Evolutionary conservation across 805 yeast species (phyloP).

Genomic region (Brettanomyces bruxellensis): DNA sequence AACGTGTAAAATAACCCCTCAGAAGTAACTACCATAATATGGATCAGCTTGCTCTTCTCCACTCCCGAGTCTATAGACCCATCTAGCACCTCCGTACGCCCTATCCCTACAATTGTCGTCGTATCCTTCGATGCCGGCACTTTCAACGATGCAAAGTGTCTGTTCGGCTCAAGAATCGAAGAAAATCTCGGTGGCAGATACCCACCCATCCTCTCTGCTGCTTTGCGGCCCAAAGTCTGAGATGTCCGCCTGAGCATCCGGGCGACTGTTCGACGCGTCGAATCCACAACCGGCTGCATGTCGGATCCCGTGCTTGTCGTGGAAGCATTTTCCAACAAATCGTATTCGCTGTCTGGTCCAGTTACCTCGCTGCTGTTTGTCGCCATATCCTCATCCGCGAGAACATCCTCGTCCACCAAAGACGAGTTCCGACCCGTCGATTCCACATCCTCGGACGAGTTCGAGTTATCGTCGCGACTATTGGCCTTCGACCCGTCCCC

Average conservation of each 20-base stretch:
- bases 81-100: constrained; percentile 12
- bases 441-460: constrained; percentile 11
- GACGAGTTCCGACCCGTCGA: constrained; percentile 8
- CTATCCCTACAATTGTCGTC: constrained; percentile 42
- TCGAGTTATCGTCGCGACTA: neutral
- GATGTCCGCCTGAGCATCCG: constrained; percentile 70
- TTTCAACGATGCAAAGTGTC: constrained; percentile 81
- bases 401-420: constrained; percentile 8
- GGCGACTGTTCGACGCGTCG: constrained; percentile 62
- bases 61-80: constrained; percentile 8
- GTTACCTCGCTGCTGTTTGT: constrained; percentile 2
- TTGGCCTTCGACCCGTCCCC: constrained; percentile 5
- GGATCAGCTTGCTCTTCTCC: constrained; percentile 23
- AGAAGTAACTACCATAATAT: constrained; percentile 74
- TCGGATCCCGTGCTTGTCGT: constrained; percentile 19
- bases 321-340: constrained; percentile 15
- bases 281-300: constrained; percentile 63
- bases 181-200: constrained; percentile 77
- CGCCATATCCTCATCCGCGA: constrained; percentile 14
- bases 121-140: constrained; percentile 36
- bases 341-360: constrained; percentile 3
- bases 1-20: constrained; percentile 83
- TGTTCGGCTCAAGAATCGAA: constrained; percentile 80
- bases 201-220: constrained; percentile 86
- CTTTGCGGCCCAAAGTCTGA: constrained; percentile 65